These are phyloP conservation scores for Hypoxylon cercidicola DNA, from an alignment of 495 filamentous ascomycete species.

Conservation along the genomic window DNA sequence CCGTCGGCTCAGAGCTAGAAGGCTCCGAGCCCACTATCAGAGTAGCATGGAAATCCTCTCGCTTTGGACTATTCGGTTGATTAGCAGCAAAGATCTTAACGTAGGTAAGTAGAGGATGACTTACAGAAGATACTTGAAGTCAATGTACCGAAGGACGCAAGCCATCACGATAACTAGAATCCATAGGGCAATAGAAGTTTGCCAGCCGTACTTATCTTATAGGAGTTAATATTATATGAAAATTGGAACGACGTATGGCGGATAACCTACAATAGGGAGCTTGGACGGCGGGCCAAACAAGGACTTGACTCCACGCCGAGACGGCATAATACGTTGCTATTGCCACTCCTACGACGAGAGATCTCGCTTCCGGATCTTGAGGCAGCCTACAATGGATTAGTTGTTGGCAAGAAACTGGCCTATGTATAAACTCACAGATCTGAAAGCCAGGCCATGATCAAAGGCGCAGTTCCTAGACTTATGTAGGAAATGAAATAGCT, in stretches of 20 bases:
- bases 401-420: background rate
- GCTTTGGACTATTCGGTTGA: slow-evolving; percentile 15
- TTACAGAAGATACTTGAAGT: slow-evolving; percentile 43
- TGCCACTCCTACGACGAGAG: slow-evolving; percentile 52
- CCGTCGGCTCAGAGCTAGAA: slow-evolving; percentile 6
- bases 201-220: slow-evolving; percentile 52
- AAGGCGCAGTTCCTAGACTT: slow-evolving; percentile 50
- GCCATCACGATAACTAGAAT: slow-evolving; percentile 47
- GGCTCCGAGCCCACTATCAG: slow-evolving; percentile 17
- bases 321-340: slow-evolving; percentile 54
- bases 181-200: slow-evolving; percentile 52
- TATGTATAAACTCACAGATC: slow-evolving; percentile 42
- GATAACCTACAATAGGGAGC: slow-evolving; percentile 51
- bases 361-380: slow-evolving; percentile 52
- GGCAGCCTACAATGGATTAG: slow-evolving; percentile 40
- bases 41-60: slow-evolving; percentile 27
- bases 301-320: slow-evolving; percentile 53
- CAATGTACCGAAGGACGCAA: slow-evolving; percentile 39
- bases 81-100: slow-evolving; percentile 6
- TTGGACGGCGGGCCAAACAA: slow-evolving; percentile 55
- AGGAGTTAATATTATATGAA: slow-evolving; percentile 8
- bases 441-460: slow-evolving; percentile 55
- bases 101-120: background rate
- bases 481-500: slow-evolving; percentile 54
- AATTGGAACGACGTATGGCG: background rate